A percentile compares a stretch with the other conserved stretches of the same genome.
Conservation (phyloP, 306 rosid genomes). For the Cicer cuneatum region DNA sequence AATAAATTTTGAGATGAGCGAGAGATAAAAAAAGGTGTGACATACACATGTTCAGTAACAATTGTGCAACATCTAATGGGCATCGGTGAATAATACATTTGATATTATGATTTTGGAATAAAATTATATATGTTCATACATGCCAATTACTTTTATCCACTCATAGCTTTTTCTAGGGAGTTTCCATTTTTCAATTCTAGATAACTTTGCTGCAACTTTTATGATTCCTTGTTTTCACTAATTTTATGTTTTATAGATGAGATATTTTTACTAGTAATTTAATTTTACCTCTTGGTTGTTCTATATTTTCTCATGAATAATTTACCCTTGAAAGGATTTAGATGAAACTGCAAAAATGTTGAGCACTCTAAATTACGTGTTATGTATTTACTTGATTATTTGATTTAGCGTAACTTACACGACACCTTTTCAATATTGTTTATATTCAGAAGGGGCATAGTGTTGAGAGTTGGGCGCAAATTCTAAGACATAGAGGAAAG, state of each 20-base stretch:
- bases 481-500: slow-evolving; percentile 46
- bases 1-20: slow-evolving; percentile 64
- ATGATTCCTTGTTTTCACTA: slow-evolving; percentile 4
- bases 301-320: slow-evolving; percentile 17
- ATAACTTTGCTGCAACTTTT: not conserved
- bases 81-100: slow-evolving; percentile 10
- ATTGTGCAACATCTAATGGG: slow-evolving; percentile 14
- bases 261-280: slow-evolving; percentile 7
- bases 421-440: slow-evolving; percentile 34
- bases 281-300: not conserved
- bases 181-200: slow-evolving; percentile 2
- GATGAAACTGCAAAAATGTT: not conserved
- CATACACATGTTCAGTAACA: slow-evolving; percentile 13
- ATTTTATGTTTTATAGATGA: slow-evolving; percentile 26
- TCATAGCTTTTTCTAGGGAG: slow-evolving; percentile 16
- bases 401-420: slow-evolving; percentile 4
- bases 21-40: slow-evolving; percentile 69
- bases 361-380: slow-evolving; percentile 18
- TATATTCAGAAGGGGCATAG: slow-evolving; percentile 41
- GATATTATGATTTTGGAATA: slow-evolving; percentile 22
- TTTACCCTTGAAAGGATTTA: slow-evolving; percentile 18
- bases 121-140: not conserved
- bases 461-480: no score
- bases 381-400: slow-evolving; percentile 9
- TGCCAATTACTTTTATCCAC: slow-evolving; percentile 1